Evolutionary conservation across 1,139 yeast species (phyloP).

Genomic region (Williopsis jadinii): DNA sequence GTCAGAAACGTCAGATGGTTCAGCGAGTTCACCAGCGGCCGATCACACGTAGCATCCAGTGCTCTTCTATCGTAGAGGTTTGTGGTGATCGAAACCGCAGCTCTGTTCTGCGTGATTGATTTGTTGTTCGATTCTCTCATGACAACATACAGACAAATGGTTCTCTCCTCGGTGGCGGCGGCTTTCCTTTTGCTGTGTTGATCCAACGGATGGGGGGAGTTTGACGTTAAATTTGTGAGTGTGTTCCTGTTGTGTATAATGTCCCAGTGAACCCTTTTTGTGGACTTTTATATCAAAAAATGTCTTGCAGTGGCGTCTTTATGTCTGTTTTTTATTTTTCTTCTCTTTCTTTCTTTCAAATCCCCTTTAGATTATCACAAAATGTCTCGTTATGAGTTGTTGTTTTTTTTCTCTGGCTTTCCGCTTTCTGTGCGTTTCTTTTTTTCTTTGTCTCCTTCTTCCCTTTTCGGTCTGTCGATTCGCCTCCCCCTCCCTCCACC

Average conservation of each 20-base stretch:
- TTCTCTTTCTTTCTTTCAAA: too few relatives aligned
- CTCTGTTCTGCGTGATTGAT: conserved; percentile 71
- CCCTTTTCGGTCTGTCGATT: neutral
- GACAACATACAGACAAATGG: too few relatives aligned
- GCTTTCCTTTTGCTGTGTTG: neutral
- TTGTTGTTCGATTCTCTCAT: conserved; percentile 90
- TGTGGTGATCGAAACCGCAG: conserved; percentile 85
- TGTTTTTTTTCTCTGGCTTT: neutral
- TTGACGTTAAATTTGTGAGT: too few relatives aligned
- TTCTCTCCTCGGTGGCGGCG: neutral
- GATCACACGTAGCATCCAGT: conserved; percentile 81
- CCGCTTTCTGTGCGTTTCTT: neutral
- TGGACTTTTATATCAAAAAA: too few relatives aligned
- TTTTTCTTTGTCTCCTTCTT: neutral
- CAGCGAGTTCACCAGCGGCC: conserved; percentile 85
- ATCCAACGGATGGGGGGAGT: neutral
- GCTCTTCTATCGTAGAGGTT: conserved; percentile 89
- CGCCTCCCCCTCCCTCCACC: neutral
- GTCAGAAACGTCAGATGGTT: conserved; percentile 85
- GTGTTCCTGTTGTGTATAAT: too few relatives aligned
- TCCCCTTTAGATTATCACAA: too few relatives aligned
- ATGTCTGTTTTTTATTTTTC: too few relatives aligned
- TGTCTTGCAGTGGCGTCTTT: too few relatives aligned
- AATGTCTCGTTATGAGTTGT: too few relatives aligned
- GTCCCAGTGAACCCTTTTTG: too few relatives aligned